Base-by-base conservation (phyloP, 768 basidiomycete genomes). In the Cyathus striatus region DNA sequence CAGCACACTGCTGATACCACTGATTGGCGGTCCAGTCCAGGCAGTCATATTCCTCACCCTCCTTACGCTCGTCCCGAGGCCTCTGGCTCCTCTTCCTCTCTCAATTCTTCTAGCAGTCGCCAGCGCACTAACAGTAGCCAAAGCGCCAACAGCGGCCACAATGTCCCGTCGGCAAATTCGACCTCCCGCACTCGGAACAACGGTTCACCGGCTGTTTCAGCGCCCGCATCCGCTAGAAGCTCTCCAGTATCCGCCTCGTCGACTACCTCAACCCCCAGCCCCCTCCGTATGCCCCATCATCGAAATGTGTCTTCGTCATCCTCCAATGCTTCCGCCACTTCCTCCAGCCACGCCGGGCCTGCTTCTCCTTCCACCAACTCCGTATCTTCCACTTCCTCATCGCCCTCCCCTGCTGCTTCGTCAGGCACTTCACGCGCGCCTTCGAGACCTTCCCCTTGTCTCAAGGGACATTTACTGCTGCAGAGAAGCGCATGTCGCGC, bases 11-110 rank as follows among this genome's bases (percentile, higher is more conserved):
- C 61, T 27, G 61, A 62, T 55, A 55, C 55, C 23, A 42, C 50
- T 35, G 81, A 84, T 42, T 76, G 80, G 75, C 75, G 78, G 41
- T 54, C 68, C 24, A 56, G 50, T 43, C 51, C 49, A 18, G 54
- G 59, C 30, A n/a, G 27, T 30, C 66, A 65, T 7, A 56, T 69
- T 4, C 81, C 83, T 47, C 81, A 83, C 50, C 86, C 86, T 6
- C 88, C 90, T 0, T 91, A 90, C 59, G 82, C 78, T 21, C 81
- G 86, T 45, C 74, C 79, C 18, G 88, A 90, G 44, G 88, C 88
- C 6, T 85, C 90, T 5, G 80, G 77, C 35, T 90, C 89, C 0
- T 77, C 81, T 20, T 80, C 86, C 3, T 91, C 90, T 0, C 70
- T 91, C 50, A 86, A 83, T 57, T 90, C 90, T 41, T 58, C 73